phyloP scores from a whole-genome alignment of 768 basidiomycete species.

The Agaricus subrufescens region DNA sequence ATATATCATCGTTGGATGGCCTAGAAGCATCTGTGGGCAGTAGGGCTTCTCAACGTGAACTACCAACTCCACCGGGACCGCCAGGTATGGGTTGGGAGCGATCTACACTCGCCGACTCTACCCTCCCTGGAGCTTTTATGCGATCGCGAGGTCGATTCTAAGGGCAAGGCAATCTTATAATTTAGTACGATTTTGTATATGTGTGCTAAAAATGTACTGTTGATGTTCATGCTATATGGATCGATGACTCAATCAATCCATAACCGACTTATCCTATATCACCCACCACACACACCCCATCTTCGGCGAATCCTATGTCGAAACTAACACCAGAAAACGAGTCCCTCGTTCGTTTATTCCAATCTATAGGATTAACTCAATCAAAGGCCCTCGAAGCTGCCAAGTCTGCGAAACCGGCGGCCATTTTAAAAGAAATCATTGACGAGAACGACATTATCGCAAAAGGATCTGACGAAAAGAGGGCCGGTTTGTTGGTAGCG shows the following conservation, averaged over 20 bases:
- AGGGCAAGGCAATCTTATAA: background rate
- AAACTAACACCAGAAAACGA: conserved; percentile 1
- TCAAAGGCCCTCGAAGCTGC: conserved; percentile 80
- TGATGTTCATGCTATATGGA: conserved; percentile 8
- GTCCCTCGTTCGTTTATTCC: conserved; percentile 48
- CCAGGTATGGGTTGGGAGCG: background rate
- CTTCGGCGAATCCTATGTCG: background rate
- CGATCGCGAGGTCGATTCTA: background rate
- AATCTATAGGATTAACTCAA: conserved; percentile 70
- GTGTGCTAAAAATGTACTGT: conserved; percentile 12
- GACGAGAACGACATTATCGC: conserved; percentile 44
- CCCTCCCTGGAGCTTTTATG: background rate
- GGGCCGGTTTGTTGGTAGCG: conserved; percentile 63
- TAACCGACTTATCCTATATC: background rate
- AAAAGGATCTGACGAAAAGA: conserved; percentile 70
- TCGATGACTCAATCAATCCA: conserved; percentile 5
- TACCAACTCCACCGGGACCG: conserved; percentile 7
- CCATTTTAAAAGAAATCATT: conserved; percentile 65
- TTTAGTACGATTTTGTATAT: background rate
- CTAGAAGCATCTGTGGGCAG: background rate
- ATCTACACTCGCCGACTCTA: background rate
- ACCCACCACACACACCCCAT: no score
- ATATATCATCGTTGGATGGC: background rate
- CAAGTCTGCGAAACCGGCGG: conserved; percentile 74
- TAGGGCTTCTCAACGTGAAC: background rate